Evolutionary conservation across 768 basidiomycete species (phyloP), one percentile per base, ranked within the genome.

Genomic region (Amanita thiersii): DNA sequence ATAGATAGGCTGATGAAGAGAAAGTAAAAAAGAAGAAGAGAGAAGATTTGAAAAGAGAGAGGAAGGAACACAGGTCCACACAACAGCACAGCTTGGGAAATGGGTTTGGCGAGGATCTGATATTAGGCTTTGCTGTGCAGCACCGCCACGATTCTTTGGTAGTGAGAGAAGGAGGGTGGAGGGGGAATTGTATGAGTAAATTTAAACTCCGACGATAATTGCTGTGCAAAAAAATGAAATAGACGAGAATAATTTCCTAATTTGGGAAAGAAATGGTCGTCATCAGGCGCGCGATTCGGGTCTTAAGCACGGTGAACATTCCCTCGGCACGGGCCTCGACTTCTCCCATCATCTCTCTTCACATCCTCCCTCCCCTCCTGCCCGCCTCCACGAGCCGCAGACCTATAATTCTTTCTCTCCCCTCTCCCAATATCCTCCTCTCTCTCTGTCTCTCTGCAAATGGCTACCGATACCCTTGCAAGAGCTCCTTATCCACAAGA

Each of bases 111-210:
- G 46, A 40, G 34, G 35, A 47, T 46, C 52, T 51, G 52, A 52
- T 55, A 58, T 57, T 58, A 60, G 56, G 55, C 52, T 46, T 56
- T 61, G 62, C 61, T 64, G 63, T 63, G 56, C 60, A 57, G 58
- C 65, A 66, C 66, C 54, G 65, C 66, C 62, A 66, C 51, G 52
- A n/a, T n/a, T n/a, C n/a, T n/a, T n/a, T n/a, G 39, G 39, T 39
- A 36, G 35, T 45, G 32, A 28, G 25, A 34, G 35, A 23, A 18
- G 25, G 14, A 43, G 44, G 46, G 28, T 43, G 42, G 45, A 36
- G 40, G 39, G 46, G 24, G 20, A 43, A 17, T 10, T 25, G 12
- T 33, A 36, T 33, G 19, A 40, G 26, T 35, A 18, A 33, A 19
- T 40, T 40, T 14, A 26, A 28, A 42, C 37, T 32, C 35, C 28